These are phyloP conservation scores for Exophiala sideris DNA, from an alignment of 2,329 filamentous ascomycete species.

Conservation along the genomic window DNA sequence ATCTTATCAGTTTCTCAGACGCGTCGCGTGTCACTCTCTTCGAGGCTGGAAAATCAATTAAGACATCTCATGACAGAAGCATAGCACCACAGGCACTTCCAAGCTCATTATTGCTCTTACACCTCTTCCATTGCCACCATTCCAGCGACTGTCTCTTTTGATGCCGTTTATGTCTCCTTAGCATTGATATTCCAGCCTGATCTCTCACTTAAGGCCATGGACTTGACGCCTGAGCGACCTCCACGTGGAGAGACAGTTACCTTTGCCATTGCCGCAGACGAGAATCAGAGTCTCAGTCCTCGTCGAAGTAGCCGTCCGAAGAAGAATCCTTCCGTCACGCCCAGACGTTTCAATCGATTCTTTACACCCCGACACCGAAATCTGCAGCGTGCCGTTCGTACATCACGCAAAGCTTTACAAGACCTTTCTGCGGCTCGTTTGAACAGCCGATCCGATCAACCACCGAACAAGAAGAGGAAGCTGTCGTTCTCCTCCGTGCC, in stretches of 20 bases:
- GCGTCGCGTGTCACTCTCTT: neutral
- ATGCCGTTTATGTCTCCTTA: neutral
- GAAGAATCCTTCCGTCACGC: constrained; percentile 48
- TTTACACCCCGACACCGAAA: constrained; percentile 46
- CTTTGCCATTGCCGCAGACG: constrained; percentile 11
- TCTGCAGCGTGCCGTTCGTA: constrained; percentile 35
- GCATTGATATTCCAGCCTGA: neutral
- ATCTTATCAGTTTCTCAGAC: neutral
- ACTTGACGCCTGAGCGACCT: constrained; percentile 24
- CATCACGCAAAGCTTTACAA: constrained; percentile 44
- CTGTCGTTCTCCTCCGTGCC: constrained; percentile 44
- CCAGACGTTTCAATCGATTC: constrained; percentile 50
- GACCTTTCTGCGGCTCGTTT: constrained; percentile 36
- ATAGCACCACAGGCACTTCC: too few relatives aligned
- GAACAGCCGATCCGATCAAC: constrained; percentile 16
- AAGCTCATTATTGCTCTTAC: too few relatives aligned
- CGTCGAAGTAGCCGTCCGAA: constrained; percentile 33
- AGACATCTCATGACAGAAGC: too few relatives aligned
- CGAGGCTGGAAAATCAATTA: neutral
- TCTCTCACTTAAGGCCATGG: constrained; percentile 15
- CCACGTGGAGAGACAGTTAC: constrained; percentile 15
- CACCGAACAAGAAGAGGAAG: constrained; percentile 42
- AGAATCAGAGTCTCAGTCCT: constrained; percentile 19
- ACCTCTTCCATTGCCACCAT: too few relatives aligned
- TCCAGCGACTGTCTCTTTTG: neutral